Base-by-base conservation (phyloP, 2,329 filamentous ascomycete genomes). In the Fusarium sp. region DNA sequence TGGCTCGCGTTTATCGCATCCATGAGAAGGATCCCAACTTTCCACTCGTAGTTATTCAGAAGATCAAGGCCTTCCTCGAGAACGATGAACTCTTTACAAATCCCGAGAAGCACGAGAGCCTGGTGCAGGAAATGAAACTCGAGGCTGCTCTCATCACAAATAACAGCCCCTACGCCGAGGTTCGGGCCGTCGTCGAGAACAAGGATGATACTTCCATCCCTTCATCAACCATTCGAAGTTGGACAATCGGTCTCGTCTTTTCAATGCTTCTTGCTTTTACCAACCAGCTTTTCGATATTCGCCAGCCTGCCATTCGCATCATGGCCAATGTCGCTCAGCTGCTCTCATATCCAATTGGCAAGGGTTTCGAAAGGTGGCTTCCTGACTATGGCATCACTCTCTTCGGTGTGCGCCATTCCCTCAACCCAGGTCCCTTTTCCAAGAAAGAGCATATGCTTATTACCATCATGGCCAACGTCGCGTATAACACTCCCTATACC, bases 381-480 rank as follows among this genome's bases (percentile, higher is more conserved):
- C 89, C 89, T 1, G 86, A 88, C 70, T 81, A 77, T 51, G 85
- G 85, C 39, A 83, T 90, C 73, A 87, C 81, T 3, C 74, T 87
- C 22, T 82, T 84, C 47, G 86, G 86, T 15, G 75, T 83, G 28
- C 82, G 84, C 26, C 85, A 87, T 76, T 85, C 83, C 10, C 82
- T 89, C 20, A 90, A 90, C 75, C 88, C 88, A 0, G 88, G 88
- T 0, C 86, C 85, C 5, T 90, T 90, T 77, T 87, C 86, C 61
- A 86, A 86, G 75, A 91, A 91, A 80, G 89, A 91, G 79, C 89
- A 91, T 76, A 88, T 89, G 84, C 83, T 91, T 45, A 88, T 90
- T 71, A 87, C 87, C 66, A 88, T 90, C 79, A 89, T 90, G 87
- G 89, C 91, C 62, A 91, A 92, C 78, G 87, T 88, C 18, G 85